Percentiles rank a stretch among this genome's conserved stretches.
Conservation (phyloP, 148 eudicot genomes). For the Rhododendron williamsianum region DNA sequence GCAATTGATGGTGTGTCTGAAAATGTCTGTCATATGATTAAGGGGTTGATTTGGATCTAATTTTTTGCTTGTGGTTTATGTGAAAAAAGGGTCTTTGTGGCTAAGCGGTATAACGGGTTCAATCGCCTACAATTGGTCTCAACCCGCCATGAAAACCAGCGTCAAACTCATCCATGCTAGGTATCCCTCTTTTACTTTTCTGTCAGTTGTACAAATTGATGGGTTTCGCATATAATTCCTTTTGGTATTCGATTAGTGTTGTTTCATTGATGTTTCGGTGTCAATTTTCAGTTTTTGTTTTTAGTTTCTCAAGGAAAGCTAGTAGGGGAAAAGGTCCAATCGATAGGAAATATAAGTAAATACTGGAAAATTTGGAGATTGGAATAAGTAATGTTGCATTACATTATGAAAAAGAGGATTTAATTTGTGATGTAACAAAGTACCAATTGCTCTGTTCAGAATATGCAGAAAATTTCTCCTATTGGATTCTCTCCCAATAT, state of each 20-base stretch:
- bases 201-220: not conserved
- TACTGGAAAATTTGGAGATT: not conserved
- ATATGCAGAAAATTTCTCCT: not conserved
- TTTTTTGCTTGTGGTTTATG: not conserved
- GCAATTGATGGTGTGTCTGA: not conserved
- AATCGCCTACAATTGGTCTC: conserved; percentile 83
- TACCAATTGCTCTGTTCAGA: not conserved
- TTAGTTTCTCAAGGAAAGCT: not conserved
- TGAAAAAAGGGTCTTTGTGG: conserved; percentile 53
- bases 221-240: not conserved
- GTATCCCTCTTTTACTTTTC: conserved; percentile 17
- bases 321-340: not conserved
- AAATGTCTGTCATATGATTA: not conserved
- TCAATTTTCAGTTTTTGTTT: not conserved
- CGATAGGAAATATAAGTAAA: too few species aligned
- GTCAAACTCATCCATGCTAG: conserved; percentile 79
- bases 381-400: not conserved
- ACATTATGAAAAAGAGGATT: not conserved
- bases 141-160: conserved; percentile 82
- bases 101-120: conserved; percentile 66
- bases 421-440: not conserved
- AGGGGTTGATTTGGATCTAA: not conserved
- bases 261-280: not conserved
- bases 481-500: not conserved
- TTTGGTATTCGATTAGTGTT: not conserved